Evolutionary conservation across 345 rosid species (phyloP).

Genomic region (Eucalyptus tenuipes): DNA sequence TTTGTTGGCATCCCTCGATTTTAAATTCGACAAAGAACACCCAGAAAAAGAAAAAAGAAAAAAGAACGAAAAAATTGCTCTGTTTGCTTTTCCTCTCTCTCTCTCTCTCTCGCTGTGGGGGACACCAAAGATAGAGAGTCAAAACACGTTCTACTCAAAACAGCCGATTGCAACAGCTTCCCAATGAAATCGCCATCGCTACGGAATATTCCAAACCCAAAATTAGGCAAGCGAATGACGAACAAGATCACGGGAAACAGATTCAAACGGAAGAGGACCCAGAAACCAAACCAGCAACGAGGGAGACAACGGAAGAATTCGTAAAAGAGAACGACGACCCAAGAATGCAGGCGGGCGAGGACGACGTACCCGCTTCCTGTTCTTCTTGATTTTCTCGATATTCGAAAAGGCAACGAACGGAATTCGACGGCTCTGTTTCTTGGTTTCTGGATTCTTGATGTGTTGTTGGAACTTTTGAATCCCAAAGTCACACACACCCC

Average conservation of each 20-base stretch:
- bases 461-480: background rate
- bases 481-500: background rate
- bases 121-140: background rate
- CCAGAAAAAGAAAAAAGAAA: background rate
- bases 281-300: background rate
- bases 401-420: background rate
- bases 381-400: background rate
- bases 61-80: background rate
- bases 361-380: background rate
- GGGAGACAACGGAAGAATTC: background rate
- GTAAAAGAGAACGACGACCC: background rate
- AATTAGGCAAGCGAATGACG: background rate
- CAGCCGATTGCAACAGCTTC: background rate
- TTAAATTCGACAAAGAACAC: background rate
- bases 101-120: background rate
- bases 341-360: background rate
- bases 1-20: background rate
- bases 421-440: background rate
- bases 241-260: background rate
- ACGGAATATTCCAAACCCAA: background rate
- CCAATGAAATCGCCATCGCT: background rate
- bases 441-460: background rate
- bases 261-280: background rate
- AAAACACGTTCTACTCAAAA: background rate
- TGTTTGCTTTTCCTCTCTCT: background rate